phyloP scores from a whole-genome alignment of 495 filamentous ascomycete genomes.

The Glonium stellatum region DNA sequence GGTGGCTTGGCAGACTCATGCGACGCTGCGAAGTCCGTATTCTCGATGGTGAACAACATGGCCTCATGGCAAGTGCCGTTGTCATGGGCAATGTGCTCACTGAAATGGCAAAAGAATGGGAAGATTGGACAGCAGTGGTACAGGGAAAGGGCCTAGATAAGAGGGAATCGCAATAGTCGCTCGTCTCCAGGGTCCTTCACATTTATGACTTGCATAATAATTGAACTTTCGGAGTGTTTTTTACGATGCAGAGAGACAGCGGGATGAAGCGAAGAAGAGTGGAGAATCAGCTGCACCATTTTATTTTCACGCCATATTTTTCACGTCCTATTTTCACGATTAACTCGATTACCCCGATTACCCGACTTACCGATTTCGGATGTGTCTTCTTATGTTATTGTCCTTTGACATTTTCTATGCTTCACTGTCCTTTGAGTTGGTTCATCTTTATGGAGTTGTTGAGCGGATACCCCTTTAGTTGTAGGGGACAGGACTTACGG shows the following conservation, averaged over 20 bases:
- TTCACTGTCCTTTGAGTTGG: too few species aligned
- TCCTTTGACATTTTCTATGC: too few species aligned
- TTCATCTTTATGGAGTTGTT: not conserved
- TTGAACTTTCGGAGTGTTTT: not conserved
- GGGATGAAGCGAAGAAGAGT: not conserved
- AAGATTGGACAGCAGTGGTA: conserved; percentile 58
- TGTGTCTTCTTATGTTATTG: too few species aligned
- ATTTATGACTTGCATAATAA: not conserved
- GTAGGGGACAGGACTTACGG: too few species aligned
- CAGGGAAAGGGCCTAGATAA: conserved; percentile 14
- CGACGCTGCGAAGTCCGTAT: conserved; percentile 68
- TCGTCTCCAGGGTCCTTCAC: not conserved
- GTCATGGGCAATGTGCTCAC: conserved; percentile 92
- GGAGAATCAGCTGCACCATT: not conserved
- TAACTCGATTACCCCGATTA: not conserved
- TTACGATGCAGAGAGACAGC: not conserved
- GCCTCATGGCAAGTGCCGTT: conserved; percentile 85
- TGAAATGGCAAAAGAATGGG: conserved; percentile 92
- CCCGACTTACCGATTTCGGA: too few species aligned
- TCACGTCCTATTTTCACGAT: not conserved
- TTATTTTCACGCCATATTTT: not conserved
- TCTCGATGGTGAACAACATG: conserved; percentile 88
- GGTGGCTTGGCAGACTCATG: conserved; percentile 94
- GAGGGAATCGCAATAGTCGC: not conserved
- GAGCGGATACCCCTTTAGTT: not conserved